Evolutionary conservation across 2,329 filamentous ascomycete genomes (phyloP).

Genomic region (Neonectria faginata): DNA sequence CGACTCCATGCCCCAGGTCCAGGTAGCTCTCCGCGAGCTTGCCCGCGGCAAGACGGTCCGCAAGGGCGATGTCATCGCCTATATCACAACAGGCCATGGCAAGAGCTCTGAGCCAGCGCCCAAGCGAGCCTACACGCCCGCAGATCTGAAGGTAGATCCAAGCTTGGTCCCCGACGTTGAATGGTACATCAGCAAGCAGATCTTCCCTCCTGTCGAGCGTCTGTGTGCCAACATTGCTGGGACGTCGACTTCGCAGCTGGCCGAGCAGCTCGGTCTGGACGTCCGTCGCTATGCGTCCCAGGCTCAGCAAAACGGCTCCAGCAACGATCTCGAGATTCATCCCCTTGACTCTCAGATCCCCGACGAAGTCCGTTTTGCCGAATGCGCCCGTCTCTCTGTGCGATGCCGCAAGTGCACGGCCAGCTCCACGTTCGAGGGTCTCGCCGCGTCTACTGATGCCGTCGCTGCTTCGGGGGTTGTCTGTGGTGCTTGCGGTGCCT

Average conservation of each 20-base stretch:
- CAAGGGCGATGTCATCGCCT: conserved; percentile 95
- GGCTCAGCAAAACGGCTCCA: conserved; percentile 61
- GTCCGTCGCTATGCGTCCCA: conserved; percentile 78
- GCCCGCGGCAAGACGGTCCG: conserved; percentile 88
- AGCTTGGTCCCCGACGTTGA: conserved; percentile 90
- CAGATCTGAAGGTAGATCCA: conserved; percentile 83
- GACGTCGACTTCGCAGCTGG: conserved; percentile 89
- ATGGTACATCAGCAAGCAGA: conserved; percentile 98
- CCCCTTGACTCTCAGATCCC: conserved; percentile 95
- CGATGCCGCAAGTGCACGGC: conserved; percentile 85
- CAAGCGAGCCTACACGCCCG: conserved; percentile 88
- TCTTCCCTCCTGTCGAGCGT: conserved; percentile 96
- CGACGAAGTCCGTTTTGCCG: conserved; percentile 88
- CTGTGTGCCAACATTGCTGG: conserved; percentile 95
- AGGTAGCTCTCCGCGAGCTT: conserved; percentile 90
- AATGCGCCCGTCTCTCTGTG: conserved; percentile 80
- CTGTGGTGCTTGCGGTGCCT: conserved; percentile 76
- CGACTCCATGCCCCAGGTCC: conserved; percentile 95
- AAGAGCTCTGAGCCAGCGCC: conserved; percentile 76
- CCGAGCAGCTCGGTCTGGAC: conserved; percentile 94
- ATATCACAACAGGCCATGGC: conserved; percentile 86
- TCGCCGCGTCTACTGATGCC: conserved; percentile 67
- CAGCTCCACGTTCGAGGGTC: conserved; percentile 79
- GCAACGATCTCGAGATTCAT: conserved; percentile 79
- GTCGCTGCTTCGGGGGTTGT: conserved; percentile 80